Evolutionary conservation across 129 eudicot species (phyloP).

Genomic region (Flaveria robusta): DNA sequence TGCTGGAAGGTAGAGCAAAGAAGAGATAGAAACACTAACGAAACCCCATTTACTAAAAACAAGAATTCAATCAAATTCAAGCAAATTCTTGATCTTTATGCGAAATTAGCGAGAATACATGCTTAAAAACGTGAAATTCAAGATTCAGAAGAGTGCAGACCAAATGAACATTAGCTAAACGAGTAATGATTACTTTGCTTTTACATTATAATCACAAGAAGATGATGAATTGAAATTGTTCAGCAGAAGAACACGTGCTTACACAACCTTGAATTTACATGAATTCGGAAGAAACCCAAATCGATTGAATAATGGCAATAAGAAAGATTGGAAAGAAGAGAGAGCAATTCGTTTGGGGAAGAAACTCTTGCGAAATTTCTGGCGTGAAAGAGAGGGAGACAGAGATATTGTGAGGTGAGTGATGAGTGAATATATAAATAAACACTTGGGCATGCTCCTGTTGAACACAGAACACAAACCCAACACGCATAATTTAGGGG

Average conservation of each 20-base stretch:
- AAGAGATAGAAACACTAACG: too few species aligned
- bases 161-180: too few species aligned
- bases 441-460: constrained; percentile 23
- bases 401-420: constrained; percentile 20
- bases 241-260: constrained; percentile 16
- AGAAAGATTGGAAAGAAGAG: background rate
- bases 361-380: constrained; percentile 5
- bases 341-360: constrained; percentile 28
- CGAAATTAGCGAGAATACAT: constrained; percentile 28
- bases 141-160: too few species aligned
- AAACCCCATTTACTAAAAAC: too few species aligned
- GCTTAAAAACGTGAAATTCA: too few species aligned
- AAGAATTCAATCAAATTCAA: too few species aligned
- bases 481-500: constrained; percentile 28
- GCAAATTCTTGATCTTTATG: background rate
- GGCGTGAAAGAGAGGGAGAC: constrained; percentile 33
- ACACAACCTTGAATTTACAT: constrained; percentile 22
- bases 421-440: constrained; percentile 44
- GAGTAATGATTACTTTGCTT: constrained; percentile 3
- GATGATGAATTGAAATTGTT: background rate
- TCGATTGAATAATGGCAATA: background rate
- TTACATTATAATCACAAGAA: constrained; percentile 41
- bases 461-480: constrained; percentile 28
- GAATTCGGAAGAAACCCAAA: constrained; percentile 22
- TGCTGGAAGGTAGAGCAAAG: too few species aligned